Percentiles rank a stretch among this genome's conserved stretches.
These are phyloP conservation scores for Silene noctiflora DNA, from an alignment of 179 eudicot species.

Conservation along the genomic window DNA sequence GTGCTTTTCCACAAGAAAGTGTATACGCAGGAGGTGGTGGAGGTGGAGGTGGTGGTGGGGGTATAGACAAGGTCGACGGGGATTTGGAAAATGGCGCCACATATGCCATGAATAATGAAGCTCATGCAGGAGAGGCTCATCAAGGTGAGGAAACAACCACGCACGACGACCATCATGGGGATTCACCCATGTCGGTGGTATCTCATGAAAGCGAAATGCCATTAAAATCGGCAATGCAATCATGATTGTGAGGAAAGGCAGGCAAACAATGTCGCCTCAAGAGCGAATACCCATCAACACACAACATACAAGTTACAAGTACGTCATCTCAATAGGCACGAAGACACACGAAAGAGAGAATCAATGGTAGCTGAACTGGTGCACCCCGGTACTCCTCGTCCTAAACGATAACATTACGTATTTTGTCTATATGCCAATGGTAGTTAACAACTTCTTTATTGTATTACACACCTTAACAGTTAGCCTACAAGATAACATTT, in stretches of 20 bases:
- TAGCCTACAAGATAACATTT: too few species aligned
- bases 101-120: neutral
- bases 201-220: conserved; percentile 38
- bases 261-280: neutral
- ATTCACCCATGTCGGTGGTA: conserved; percentile 11
- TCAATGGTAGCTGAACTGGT: too few species aligned
- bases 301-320: neutral
- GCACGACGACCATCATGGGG: neutral
- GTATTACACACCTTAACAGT: too few species aligned
- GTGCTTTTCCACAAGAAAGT: conserved; percentile 1
- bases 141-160: neutral
- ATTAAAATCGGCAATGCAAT: conserved; percentile 30
- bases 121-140: neutral
- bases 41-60: neutral
- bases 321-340: too few species aligned
- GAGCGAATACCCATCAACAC: neutral
- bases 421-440: too few species aligned
- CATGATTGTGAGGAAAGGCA: conserved; percentile 6
- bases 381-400: too few species aligned
- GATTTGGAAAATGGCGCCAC: neutral
- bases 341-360: too few species aligned
- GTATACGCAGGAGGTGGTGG: neutral
- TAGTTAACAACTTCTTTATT: too few species aligned
- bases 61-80: neutral
- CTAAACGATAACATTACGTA: too few species aligned